A percentile compares a stretch with the other conserved stretches of the same genome.
Conservation (phyloP, 805 yeast genomes). For the Vanderwaltozyma polyspora region DNA sequence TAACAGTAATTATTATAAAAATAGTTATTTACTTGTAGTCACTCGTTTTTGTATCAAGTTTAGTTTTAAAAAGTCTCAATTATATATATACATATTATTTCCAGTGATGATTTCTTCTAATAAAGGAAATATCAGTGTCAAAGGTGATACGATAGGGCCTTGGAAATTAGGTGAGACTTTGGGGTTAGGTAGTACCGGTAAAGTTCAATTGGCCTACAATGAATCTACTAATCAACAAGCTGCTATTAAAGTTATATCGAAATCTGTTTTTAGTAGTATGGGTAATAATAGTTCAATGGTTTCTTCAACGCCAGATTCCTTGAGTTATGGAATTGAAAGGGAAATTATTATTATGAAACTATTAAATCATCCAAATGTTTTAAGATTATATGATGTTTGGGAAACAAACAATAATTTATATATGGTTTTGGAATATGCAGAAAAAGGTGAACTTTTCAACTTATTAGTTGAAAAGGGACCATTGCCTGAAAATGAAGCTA, state of each 20-base stretch:
- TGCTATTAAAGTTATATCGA: slow-evolving; percentile 93
- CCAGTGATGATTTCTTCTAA: slow-evolving; percentile 1
- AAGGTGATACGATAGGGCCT: slow-evolving; percentile 61
- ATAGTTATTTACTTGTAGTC: too few relatives aligned
- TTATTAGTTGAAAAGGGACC: slow-evolving; percentile 81
- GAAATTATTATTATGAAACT: slow-evolving; percentile 80
- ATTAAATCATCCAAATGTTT: slow-evolving; percentile 64
- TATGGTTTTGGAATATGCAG: slow-evolving; percentile 86
- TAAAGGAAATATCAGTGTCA: slow-evolving; percentile 6
- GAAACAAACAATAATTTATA: slow-evolving; percentile 74
- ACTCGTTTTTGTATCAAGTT: too few relatives aligned
- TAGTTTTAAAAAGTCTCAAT: too few relatives aligned
- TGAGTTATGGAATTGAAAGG: slow-evolving; percentile 78
- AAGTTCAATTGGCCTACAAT: slow-evolving; percentile 87
- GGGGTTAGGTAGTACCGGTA: slow-evolving; percentile 94
- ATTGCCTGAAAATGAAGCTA: slow-evolving; percentile 80
- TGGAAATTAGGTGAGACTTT: slow-evolving; percentile 93
- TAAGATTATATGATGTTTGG: slow-evolving; percentile 78
- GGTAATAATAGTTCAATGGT: slow-evolving; percentile 23
- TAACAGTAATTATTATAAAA: too few relatives aligned
- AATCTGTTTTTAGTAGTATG: slow-evolving; percentile 41
- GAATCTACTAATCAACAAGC: slow-evolving; percentile 77
- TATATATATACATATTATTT: background rate
- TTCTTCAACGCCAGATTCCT: slow-evolving; percentile 39
- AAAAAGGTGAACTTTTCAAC: slow-evolving; percentile 95